These are phyloP conservation scores for Solanum ossicruentum DNA, from an alignment of 257 asterid species.

Conservation along the genomic window DNA sequence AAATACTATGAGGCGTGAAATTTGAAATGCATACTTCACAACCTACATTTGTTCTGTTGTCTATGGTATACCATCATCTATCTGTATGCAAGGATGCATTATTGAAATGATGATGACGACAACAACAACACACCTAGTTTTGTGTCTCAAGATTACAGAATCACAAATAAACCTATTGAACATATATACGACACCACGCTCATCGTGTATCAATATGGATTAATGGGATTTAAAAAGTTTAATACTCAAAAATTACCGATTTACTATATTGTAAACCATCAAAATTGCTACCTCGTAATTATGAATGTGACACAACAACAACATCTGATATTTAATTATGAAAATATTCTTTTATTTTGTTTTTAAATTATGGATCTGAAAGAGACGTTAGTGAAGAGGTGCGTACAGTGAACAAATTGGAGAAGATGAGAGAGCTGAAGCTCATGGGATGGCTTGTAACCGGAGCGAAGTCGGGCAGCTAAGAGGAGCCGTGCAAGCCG, in stretches of 20 bases:
- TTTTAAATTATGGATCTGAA: no score
- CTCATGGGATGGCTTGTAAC: conserved; percentile 47
- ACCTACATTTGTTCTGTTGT: neutral
- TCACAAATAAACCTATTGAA: no score
- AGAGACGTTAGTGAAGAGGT: neutral
- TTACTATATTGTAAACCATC: no score
- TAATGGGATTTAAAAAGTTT: neutral
- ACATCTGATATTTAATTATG: no score
- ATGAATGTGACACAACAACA: no score
- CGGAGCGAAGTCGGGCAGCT: conserved; percentile 69
- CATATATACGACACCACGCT: no score
- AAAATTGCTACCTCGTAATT: no score
- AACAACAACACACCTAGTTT: neutral
- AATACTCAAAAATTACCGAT: no score
- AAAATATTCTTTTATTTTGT: no score
- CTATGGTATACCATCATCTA: neutral
- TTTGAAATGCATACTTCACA: neutral
- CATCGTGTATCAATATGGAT: no score
- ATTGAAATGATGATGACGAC: neutral
- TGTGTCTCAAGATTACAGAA: neutral
- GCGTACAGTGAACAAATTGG: conserved; percentile 44
- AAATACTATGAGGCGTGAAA: neutral
- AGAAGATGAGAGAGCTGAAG: conserved; percentile 50
- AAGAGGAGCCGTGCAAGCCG: conserved; percentile 70
- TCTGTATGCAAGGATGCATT: neutral